Conservation (phyloP, 2,329 filamentous ascomycete species). For the Gnomoniopsis smithogilvyi region DNA sequence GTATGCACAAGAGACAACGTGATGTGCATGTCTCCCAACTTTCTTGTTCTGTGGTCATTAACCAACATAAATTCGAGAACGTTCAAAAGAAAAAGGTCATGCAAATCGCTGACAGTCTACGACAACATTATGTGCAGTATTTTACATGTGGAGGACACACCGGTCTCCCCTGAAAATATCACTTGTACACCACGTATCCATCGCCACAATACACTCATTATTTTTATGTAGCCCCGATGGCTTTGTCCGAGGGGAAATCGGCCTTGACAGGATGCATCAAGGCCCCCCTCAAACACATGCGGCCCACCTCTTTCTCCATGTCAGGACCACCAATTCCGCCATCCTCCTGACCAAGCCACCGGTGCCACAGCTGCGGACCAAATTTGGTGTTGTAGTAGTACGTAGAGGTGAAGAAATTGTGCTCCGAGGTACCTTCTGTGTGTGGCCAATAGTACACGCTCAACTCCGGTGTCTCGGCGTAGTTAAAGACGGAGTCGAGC, state of each 20-base stretch:
- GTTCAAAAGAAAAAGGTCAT: background rate
- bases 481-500: slow-evolving; percentile 58
- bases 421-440: slow-evolving; percentile 44
- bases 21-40: background rate
- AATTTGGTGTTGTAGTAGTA: slow-evolving; percentile 60
- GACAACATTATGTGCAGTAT: background rate
- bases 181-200: background rate
- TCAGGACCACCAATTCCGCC: slow-evolving; percentile 50
- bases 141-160: background rate
- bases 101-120: slow-evolving; percentile 4
- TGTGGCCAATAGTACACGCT: slow-evolving; percentile 42
- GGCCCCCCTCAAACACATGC: slow-evolving; percentile 65
- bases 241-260: slow-evolving; percentile 20
- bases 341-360: slow-evolving; percentile 60
- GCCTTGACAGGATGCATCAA: slow-evolving; percentile 63
- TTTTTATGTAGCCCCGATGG: slow-evolving; percentile 15
- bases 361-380: slow-evolving; percentile 57
- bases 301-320: slow-evolving; percentile 28
- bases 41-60: background rate
- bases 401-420: slow-evolving; percentile 53
- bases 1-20: background rate
- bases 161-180: background rate
- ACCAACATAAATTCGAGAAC: background rate
- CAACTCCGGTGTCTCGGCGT: slow-evolving; percentile 50
- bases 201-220: background rate